Conservation (phyloP, 163 green algal species). For the Chloromonas sp. region DNA sequence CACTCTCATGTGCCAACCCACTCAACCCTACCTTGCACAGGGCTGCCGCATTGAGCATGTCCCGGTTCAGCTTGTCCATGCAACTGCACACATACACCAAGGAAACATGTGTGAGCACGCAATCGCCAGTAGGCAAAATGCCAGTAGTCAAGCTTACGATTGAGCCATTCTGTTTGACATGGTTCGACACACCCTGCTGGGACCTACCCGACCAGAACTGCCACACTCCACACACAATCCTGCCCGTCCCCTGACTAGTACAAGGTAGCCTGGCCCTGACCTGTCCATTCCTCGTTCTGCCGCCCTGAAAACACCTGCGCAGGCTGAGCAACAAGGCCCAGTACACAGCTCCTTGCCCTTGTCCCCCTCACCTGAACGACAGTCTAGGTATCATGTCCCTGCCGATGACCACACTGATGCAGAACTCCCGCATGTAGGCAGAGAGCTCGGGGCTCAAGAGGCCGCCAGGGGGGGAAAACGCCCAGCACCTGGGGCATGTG, state of each 20-base stretch:
- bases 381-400: conserved; percentile 45
- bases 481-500: conserved; percentile 1
- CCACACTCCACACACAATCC: not conserved
- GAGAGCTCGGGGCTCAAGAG: conserved; percentile 31
- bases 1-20: no score
- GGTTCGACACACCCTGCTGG: no score
- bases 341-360: no score
- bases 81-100: not conserved
- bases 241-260: no score
- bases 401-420: conserved; percentile 48
- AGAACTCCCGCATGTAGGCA: conserved; percentile 22
- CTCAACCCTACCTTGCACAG: not conserved
- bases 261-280: no score
- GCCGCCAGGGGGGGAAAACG: conserved; percentile 1
- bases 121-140: no score
- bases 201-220: not conserved
- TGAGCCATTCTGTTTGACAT: no score
- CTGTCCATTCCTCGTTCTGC: no score
- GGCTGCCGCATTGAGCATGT: not conserved
- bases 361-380: conserved; percentile 8
- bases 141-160: no score
- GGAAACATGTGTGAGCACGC: no score
- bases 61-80: not conserved
- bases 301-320: no score
- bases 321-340: no score